phyloP scores from a whole-genome alignment of 306 rosid genomes.

The Trifolium dubium region DNA sequence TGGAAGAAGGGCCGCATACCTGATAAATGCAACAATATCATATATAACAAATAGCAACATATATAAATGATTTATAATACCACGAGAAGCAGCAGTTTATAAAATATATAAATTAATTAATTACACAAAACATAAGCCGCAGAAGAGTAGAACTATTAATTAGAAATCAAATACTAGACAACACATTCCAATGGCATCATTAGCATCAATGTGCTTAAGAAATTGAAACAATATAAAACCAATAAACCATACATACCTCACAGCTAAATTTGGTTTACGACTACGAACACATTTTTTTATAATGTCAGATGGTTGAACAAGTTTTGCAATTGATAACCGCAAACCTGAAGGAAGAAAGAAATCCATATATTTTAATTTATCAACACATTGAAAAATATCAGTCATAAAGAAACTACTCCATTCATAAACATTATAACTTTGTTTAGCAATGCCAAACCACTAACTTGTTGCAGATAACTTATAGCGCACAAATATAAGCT shows the following conservation, averaged over 20 bases:
- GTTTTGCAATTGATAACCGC: constrained; percentile 62
- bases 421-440: neutral
- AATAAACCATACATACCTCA: constrained; percentile 93
- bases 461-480: too few relatives aligned
- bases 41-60: constrained; percentile 13
- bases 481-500: too few relatives aligned
- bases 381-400: constrained; percentile 35
- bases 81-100: constrained; percentile 12
- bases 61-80: constrained; percentile 9
- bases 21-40: constrained; percentile 52
- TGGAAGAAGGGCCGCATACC: constrained; percentile 87
- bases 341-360: constrained; percentile 69
- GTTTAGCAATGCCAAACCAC: too few relatives aligned
- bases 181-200: constrained; percentile 1
- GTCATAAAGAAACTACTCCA: constrained; percentile 16
- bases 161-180: constrained; percentile 17
- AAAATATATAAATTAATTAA: neutral
- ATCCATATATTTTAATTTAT: constrained; percentile 40
- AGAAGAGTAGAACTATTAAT: constrained; percentile 1
- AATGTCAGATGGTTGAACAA: constrained; percentile 67
- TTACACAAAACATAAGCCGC: neutral
- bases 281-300: constrained; percentile 65
- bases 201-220: constrained; percentile 23
- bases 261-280: constrained; percentile 71
- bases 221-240: constrained; percentile 38